phyloP scores from a whole-genome alignment of 2,329 filamentous ascomycete genomes.

The Orbilia javanica region DNA sequence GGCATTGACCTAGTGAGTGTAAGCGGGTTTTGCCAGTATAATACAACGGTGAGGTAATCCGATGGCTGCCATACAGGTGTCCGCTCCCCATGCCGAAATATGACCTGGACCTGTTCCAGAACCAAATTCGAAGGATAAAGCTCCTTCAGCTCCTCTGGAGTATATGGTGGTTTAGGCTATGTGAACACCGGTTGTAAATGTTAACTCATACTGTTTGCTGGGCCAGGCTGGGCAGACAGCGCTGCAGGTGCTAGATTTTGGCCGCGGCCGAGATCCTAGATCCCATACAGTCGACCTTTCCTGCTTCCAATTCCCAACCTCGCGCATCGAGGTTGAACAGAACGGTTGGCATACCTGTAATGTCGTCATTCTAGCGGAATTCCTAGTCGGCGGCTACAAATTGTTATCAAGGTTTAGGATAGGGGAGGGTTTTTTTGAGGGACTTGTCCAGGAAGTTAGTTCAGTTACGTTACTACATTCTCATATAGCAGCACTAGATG shows the following conservation, averaged over 20 bases:
- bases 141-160: constrained; percentile 79
- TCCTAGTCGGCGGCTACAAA: constrained; percentile 8
- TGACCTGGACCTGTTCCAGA: constrained; percentile 89
- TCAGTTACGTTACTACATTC: too few relatives aligned
- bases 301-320: neutral
- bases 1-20: constrained; percentile 72
- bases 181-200: neutral
- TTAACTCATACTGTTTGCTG: neutral
- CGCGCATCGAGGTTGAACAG: neutral
- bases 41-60: neutral
- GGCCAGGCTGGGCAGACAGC: neutral
- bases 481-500: neutral
- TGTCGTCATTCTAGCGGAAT: constrained; percentile 15
- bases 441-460: constrained; percentile 14
- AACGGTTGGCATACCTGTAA: constrained; percentile 13
- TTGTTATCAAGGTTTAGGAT: constrained; percentile 9
- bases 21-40: neutral
- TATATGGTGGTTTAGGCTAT: constrained; percentile 79
- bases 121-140: constrained; percentile 85
- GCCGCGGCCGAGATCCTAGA: neutral
- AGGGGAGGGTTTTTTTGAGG: constrained; percentile 3
- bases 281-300: neutral
- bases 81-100: constrained; percentile 79
- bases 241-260: constrained; percentile 5
- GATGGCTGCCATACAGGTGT: neutral